Base-by-base conservation (phyloP, 306 rosid genomes). In the Myrica gale region DNA sequence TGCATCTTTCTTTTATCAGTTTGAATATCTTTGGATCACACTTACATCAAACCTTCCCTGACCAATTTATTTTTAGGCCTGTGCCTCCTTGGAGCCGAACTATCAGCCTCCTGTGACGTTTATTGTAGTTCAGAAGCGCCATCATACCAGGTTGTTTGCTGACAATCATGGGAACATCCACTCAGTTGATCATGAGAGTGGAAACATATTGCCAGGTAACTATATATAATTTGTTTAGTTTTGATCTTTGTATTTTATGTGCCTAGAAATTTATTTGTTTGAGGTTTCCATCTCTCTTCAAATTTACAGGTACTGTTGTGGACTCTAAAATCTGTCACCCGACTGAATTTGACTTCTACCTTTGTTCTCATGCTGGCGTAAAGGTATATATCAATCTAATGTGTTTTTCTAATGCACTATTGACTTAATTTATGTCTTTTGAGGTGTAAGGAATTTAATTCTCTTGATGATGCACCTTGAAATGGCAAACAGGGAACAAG, bases 281-380 rank as follows among this genome's bases (percentile, higher is more conserved):
- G 68, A 74, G 57, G 63, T 37, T 0, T 7, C 53, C 17, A 54
- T 55, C 67, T 72, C 37, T 20, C 19, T 47, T 39, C 66, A 50
- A 76, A 13, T 54, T 71, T 74, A 62, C 92, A 96, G 98, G 99
- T 20, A 96, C 99, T 0, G 99, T 96, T 13, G 99, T 96, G 0
- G 99, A 96, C 87, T 92, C 99, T 3, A 96, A 92, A 62, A 96
- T 96, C 69, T 96, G 99, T 63, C 99, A 96, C 73, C 99, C 99
- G 0, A 96, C 98, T 0, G 99, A 96, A 66, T 96, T 96, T 71
- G 99, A 96, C 57, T 96, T 96, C 52, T 96, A 96, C 55, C 91
- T 96, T 0, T 96, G 99, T 55, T 90, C 97, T 51, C 99, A 96
- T 74, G 99, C 99, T 26, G 99, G 99, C 52, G 92, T 92, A 45